phyloP scores from a whole-genome alignment of 176 grass and related monocot species.

The Tillandsia fasciculata region DNA sequence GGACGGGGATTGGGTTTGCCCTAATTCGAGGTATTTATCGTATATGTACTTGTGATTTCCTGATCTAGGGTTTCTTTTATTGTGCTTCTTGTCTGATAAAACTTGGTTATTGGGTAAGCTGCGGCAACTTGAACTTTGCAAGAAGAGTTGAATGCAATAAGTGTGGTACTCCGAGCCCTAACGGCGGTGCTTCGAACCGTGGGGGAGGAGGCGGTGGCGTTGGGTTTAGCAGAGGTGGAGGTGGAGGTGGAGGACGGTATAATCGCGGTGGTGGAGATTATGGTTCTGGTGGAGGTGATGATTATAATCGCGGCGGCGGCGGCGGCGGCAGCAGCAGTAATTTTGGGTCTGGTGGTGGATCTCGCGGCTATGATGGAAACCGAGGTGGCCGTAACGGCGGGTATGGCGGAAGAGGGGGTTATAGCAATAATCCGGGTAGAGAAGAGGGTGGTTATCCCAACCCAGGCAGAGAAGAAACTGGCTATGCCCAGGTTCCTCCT shows the following conservation, averaged over 20 bases:
- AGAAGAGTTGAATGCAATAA: constrained; percentile 96
- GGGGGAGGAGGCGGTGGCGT: constrained; percentile 43
- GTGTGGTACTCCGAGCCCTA: constrained; percentile 61
- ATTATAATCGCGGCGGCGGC: constrained; percentile 9
- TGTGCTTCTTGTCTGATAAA: background rate
- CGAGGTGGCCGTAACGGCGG: constrained; percentile 45
- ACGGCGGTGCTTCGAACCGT: constrained; percentile 32
- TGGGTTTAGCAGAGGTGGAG: background rate
- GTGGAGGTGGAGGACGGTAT: constrained; percentile 32
- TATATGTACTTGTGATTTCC: background rate
- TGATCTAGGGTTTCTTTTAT: background rate
- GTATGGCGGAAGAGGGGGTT: constrained; percentile 42
- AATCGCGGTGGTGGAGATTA: constrained; percentile 42
- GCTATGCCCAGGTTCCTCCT: constrained; percentile 47
- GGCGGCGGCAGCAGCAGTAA: constrained; percentile 35
- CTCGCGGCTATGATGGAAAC: constrained; percentile 44
- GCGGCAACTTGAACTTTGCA: constrained; percentile 94
- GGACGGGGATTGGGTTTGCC: constrained; percentile 81
- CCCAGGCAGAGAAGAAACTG: constrained; percentile 21
- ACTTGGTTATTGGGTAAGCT: constrained; percentile 39
- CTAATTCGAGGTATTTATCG: constrained; percentile 39
- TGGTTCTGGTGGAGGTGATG: constrained; percentile 32
- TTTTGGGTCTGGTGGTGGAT: constrained; percentile 30
- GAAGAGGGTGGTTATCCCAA: constrained; percentile 37
- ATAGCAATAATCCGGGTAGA: constrained; percentile 32